phyloP scores from a whole-genome alignment of 148 eudicot species.

The Camellia sinensis region DNA sequence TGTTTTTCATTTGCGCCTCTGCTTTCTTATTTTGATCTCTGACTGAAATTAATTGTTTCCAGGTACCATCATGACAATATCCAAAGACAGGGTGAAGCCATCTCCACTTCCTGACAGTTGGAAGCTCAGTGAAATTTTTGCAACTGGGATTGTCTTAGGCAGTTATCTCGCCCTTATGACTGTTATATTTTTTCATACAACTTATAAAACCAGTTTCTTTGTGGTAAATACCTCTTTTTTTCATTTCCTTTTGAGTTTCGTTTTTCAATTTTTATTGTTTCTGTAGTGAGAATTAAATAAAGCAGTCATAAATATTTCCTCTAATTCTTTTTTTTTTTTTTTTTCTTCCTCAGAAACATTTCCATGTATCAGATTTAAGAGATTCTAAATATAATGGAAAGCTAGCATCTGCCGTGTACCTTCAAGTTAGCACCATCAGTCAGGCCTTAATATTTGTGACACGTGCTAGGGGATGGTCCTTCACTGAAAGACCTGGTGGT shows the following conservation, averaged over 20 bases:
- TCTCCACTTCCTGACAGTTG: slow-evolving; percentile 84
- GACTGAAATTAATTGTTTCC: background rate
- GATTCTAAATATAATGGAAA: slow-evolving; percentile 8
- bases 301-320: background rate
- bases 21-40: slow-evolving; percentile 8
- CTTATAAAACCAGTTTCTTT: slow-evolving; percentile 65
- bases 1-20: background rate
- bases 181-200: slow-evolving; percentile 58
- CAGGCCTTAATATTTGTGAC: slow-evolving; percentile 83
- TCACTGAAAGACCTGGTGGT: slow-evolving; percentile 71
- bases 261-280: background rate
- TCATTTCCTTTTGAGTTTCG: background rate
- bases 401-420: slow-evolving; percentile 76
- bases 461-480: slow-evolving; percentile 78
- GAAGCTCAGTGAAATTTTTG: slow-evolving; percentile 82
- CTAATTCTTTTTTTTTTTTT: background rate
- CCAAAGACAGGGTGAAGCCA: slow-evolving; percentile 85
- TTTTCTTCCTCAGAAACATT: slow-evolving; percentile 37
- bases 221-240: slow-evolving; percentile 31
- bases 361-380: slow-evolving; percentile 41
- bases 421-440: slow-evolving; percentile 83
- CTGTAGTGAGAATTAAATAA: background rate
- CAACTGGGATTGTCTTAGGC: slow-evolving; percentile 71
- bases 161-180: slow-evolving; percentile 71
- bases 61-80: slow-evolving; percentile 94